Evolutionary conservation across 768 basidiomycete species (phyloP), one percentile per base, ranked within the genome.

Genomic region (Boletus huronensis): DNA sequence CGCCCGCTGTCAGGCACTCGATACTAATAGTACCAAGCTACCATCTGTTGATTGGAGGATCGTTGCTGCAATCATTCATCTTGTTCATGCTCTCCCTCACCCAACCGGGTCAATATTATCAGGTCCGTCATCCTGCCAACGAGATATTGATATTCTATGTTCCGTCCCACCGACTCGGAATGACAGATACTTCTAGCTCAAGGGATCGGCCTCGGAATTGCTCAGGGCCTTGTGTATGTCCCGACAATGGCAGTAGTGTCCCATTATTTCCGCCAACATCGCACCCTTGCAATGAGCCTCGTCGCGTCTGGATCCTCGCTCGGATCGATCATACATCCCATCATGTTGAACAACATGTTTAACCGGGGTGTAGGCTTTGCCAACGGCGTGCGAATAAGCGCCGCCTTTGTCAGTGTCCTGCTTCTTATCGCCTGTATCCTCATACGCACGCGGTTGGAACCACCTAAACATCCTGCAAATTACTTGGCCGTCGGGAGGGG

Each of bases 311-410:
- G 79, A 5, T 65, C 77, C 55, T 68, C 70, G 52, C 42, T 69
- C 11, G 68, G 68, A 21, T 16, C 65, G 1, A 43, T 62, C 35
- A 58, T 60, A 28, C 71, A 57, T 48, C 70, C 48, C 50, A 65
- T 51, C 40, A 72, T 57, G 73, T 72, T 71, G 62, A 72, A 72
- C 57, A 63, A 60, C 28, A 36, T 63, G 26, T 60, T 48, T 40
- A 59, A 58, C 44, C 43, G 57, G 14, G 40, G 48, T 4, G 29
- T 61, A n/a, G 62, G 54, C 72, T 83, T 81, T 35, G 67, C 73
- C n/a, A 72, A 74, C 31, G 78, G 79, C 26, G 79, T 79, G n/a
- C 75, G 76, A 17, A 75, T 73, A 23, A 81, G 77, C 46, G 79
- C 79, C 14, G 78, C 69, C 6, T 57, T 82, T 26, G 65, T 73